Evolutionary conservation across 768 basidiomycete species (phyloP).

Genomic region (Lactarius psammicola): DNA sequence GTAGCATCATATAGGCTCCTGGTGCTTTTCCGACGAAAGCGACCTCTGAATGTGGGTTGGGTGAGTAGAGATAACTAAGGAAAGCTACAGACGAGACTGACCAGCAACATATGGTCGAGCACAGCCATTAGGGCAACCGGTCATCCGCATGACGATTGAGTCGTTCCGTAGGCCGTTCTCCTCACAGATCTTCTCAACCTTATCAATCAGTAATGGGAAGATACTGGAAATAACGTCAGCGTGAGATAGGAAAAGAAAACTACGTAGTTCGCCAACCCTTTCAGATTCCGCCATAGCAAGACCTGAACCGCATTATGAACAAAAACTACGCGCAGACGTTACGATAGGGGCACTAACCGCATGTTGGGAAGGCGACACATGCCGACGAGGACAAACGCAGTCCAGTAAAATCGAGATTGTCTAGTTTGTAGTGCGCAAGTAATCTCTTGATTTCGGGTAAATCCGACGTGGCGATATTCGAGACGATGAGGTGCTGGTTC

Average conservation of each 20-base stretch:
- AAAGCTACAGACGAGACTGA: constrained; percentile 34
- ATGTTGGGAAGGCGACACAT: constrained; percentile 97
- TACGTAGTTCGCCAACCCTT: constrained; percentile 44
- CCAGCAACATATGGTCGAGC: constrained; percentile 91
- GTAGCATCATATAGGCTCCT: constrained; percentile 88
- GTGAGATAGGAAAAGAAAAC: neutral
- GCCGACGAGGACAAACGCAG: constrained; percentile 88
- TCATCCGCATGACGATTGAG: constrained; percentile 98
- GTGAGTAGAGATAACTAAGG: constrained; percentile 3
- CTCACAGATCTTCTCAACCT: constrained; percentile 93
- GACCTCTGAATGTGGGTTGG: constrained; percentile 55
- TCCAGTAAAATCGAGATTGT: constrained; percentile 77
- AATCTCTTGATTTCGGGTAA: constrained; percentile 74
- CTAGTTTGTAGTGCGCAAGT: constrained; percentile 82
- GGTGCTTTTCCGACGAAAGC: constrained; percentile 97
- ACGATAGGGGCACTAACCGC: constrained; percentile 46
- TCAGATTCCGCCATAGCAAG: constrained; percentile 81
- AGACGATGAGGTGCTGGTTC: constrained; percentile 91
- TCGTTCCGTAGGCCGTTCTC: constrained; percentile 92
- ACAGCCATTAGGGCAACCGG: constrained; percentile 93
- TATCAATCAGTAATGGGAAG: constrained; percentile 88
- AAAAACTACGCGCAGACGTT: neutral
- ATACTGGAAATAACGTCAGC: constrained; percentile 52
- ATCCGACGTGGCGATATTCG: constrained; percentile 75
- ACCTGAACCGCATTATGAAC: constrained; percentile 37